Conservation (phyloP, 2,329 filamentous ascomycete species). For the Xylariomycetidae sp. region DNA sequence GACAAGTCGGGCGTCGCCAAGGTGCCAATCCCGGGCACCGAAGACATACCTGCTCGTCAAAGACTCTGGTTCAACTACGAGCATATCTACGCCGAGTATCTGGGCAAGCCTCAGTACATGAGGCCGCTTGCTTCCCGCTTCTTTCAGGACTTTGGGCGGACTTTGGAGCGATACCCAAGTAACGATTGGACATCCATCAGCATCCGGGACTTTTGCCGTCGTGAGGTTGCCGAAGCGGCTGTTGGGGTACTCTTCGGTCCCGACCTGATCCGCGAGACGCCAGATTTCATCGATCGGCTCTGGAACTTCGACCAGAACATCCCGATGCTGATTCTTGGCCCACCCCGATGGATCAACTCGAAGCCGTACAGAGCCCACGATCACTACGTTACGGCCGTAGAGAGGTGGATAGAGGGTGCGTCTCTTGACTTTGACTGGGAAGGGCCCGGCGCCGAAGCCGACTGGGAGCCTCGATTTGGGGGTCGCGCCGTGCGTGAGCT, state of each 20-base stretch:
- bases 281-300: conserved; percentile 5
- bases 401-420: conserved; percentile 2
- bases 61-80: conserved; percentile 7
- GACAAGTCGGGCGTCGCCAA: conserved; percentile 1
- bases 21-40: conserved; percentile 1
- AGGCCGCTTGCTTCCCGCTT: not conserved
- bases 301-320: conserved; percentile 8
- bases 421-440: conserved; percentile 2
- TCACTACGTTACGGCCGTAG: conserved; percentile 3
- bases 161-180: not conserved
- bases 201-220: conserved; percentile 2
- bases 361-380: conserved; percentile 1
- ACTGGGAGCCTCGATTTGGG: conserved; percentile 7
- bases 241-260: conserved; percentile 2
- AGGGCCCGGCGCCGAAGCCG: not conserved
- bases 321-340: conserved; percentile 28
- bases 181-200: conserved; percentile 1
- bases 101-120: conserved; percentile 1
- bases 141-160: not conserved
- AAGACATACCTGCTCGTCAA: conserved; percentile 1
- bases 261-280: conserved; percentile 1
- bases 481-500: conserved; percentile 3
- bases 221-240: not conserved
- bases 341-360: conserved; percentile 2
- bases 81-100: conserved; percentile 4